Conservation (phyloP, 2,329 filamentous ascomycete species). For the Cladosporium sp. region DNA sequence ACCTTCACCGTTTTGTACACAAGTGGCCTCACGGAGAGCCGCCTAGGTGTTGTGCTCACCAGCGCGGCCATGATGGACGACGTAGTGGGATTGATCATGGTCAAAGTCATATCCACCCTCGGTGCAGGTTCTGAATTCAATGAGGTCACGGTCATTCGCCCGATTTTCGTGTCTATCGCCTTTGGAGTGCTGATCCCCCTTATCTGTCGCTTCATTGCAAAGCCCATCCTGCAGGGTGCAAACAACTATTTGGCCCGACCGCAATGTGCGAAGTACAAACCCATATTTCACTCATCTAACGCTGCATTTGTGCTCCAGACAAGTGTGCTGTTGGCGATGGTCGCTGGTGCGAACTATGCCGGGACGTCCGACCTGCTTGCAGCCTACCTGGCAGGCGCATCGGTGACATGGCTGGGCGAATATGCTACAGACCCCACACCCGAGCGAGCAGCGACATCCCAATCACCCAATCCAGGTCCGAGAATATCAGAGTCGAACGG, state of each 20-base stretch:
- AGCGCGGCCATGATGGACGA: slow-evolving; percentile 81
- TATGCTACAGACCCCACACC: too few relatives aligned
- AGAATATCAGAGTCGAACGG: too few relatives aligned
- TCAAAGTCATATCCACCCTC: slow-evolving; percentile 68
- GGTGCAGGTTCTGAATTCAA: slow-evolving; percentile 39
- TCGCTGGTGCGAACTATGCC: slow-evolving; percentile 53
- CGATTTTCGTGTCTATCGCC: slow-evolving; percentile 48
- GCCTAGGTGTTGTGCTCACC: slow-evolving; percentile 60
- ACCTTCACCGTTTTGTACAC: slow-evolving; percentile 63
- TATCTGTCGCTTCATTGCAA: slow-evolving; percentile 42
- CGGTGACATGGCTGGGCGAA: slow-evolving; percentile 59
- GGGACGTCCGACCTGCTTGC: slow-evolving; percentile 61
- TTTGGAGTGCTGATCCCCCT: slow-evolving; percentile 50
- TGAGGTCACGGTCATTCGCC: slow-evolving; percentile 44
- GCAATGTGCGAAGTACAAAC: too few relatives aligned
- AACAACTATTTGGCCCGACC: too few relatives aligned
- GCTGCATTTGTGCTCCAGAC: slow-evolving; percentile 48
- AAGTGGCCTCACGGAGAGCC: slow-evolving; percentile 51
- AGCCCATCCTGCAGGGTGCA: too few relatives aligned
- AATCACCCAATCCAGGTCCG: too few relatives aligned
- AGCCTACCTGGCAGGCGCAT: slow-evolving; percentile 56
- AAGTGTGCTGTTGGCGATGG: slow-evolving; percentile 44
- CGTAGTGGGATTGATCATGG: slow-evolving; percentile 72
- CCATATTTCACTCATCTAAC: too few relatives aligned
- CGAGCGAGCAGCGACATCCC: too few relatives aligned